Evolutionary conservation across 169 alveolate genomes (phyloP), one percentile per base, ranked within the genome.

Genomic region (Plasmodium knowlesi): DNA sequence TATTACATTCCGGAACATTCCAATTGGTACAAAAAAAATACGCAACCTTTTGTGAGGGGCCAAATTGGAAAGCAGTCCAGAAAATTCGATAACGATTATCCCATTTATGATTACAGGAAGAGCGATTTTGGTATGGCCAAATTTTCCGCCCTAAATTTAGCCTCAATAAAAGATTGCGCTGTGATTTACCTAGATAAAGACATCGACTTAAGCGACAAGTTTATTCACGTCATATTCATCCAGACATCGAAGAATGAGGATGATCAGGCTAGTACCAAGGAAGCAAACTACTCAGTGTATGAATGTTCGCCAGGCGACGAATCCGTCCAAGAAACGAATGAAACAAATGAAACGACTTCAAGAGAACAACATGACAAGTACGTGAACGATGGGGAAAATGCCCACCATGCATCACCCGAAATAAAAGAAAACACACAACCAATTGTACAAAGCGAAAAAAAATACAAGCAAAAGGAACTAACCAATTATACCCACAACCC

Each of bases 91-190:
- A 93, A 86, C 79, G 96, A 93, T 83, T 92, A 83, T 54, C 92
- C 97, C 25, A 93, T 95, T 46, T 95, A 93, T 86, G 97, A 95
- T 86, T 95, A 95, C 73, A 90, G 97, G 74, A 95, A 95, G 74
- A 78, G 95, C 37, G 97, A 95, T 61, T 95, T 95, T 88, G 97
- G 97, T 14, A 95, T 95, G 97, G 97, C 97, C 41, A 95, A 95
- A 92, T 82, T 95, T 57, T 92, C 97, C 19, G 82, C 97, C 25
- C 83, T 95, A 85, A 95, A 95, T 79, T 91, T 92, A 34, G 97
- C 97, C 28, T 82, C 96, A 67, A 93, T 95, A 82, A 84, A 89
- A 34, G 97, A 95, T 88, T 95, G 96, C 37, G 97, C 95, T 14
- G 95, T 83, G 46, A 34, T 93, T 37, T 84, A 84, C 39, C 76